These are phyloP conservation scores for Candida hungchunana DNA, from an alignment of 805 yeast genomes.

Conservation along the genomic window DNA sequence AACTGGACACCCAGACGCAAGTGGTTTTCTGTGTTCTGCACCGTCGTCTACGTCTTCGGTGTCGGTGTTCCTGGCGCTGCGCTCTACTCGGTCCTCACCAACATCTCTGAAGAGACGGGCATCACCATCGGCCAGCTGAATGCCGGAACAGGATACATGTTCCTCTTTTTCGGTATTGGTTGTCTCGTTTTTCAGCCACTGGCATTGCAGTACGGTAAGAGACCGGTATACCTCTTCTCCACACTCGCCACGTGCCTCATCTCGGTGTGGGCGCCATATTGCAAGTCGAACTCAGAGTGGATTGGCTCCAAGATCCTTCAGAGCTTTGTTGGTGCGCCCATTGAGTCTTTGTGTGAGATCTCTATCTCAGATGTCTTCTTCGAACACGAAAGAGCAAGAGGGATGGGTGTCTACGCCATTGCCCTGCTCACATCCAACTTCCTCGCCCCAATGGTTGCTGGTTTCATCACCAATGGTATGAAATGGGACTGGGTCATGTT, in stretches of 20 bases:
- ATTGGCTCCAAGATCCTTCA: slow-evolving; percentile 36
- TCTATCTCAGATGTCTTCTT: slow-evolving; percentile 46
- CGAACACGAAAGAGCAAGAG: slow-evolving; percentile 47
- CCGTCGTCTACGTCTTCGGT: slow-evolving; percentile 39
- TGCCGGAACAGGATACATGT: slow-evolving; percentile 46
- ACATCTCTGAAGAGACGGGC: slow-evolving; percentile 33
- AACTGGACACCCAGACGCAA: slow-evolving; percentile 55
- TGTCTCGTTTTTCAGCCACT: slow-evolving; percentile 48
- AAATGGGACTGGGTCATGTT: slow-evolving; percentile 53
- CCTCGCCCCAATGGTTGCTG: slow-evolving; percentile 57
- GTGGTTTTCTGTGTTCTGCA: slow-evolving; percentile 40
- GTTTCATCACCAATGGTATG: slow-evolving; percentile 45
- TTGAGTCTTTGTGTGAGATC: slow-evolving; percentile 47
- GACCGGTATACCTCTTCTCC: slow-evolving; percentile 40
- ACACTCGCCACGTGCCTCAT: slow-evolving; percentile 36
- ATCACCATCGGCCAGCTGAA: slow-evolving; percentile 39
- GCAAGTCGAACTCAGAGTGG: slow-evolving; percentile 34
- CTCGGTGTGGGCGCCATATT: slow-evolving; percentile 39
- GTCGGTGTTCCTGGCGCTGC: slow-evolving; percentile 47
- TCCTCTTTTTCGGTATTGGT: slow-evolving; percentile 48
- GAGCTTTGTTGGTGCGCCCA: slow-evolving; percentile 37
- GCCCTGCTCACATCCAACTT: slow-evolving; percentile 52
- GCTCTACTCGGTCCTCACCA: slow-evolving; percentile 38
- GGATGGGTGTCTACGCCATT: slow-evolving; percentile 46
- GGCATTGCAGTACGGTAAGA: slow-evolving; percentile 44